A percentile compares a stretch with the other conserved stretches of the same genome.
Conservation (phyloP, 768 basidiomycete genomes). For the Suillus plorans region DNA sequence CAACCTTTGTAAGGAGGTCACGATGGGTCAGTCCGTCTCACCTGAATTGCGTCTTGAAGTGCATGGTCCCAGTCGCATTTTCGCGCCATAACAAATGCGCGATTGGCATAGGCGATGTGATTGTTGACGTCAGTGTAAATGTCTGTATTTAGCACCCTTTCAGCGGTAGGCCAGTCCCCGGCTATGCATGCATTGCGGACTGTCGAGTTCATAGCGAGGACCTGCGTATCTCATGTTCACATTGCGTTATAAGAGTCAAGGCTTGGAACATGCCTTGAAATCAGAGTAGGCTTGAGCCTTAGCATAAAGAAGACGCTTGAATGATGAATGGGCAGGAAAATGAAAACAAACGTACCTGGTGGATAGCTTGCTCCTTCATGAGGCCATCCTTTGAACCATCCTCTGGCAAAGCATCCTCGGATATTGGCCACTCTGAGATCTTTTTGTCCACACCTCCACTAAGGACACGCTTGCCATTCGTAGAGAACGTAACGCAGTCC, state of each 20-base stretch:
- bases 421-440: too few relatives aligned
- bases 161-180: background rate
- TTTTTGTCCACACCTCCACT: too few relatives aligned
- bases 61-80: background rate
- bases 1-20: too few relatives aligned
- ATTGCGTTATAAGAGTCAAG: background rate
- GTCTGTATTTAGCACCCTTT: background rate
- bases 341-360: too few relatives aligned
- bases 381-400: too few relatives aligned
- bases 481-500: too few relatives aligned
- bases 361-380: too few relatives aligned
- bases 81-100: background rate
- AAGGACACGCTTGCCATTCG: too few relatives aligned
- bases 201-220: background rate
- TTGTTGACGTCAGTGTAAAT: background rate
- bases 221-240: background rate
- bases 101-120: background rate
- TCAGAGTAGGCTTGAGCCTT: background rate
- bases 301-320: background rate
- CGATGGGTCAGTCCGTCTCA: too few relatives aligned
- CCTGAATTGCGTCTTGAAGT: background rate
- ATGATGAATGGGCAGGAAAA: background rate
- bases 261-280: background rate
- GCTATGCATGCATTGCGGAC: background rate
- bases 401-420: too few relatives aligned